Evolutionary conservation across 73 alveolate genomes (phyloP), one percentile per base, ranked within the genome.

Genomic region (Paramecium pentaurelia): DNA sequence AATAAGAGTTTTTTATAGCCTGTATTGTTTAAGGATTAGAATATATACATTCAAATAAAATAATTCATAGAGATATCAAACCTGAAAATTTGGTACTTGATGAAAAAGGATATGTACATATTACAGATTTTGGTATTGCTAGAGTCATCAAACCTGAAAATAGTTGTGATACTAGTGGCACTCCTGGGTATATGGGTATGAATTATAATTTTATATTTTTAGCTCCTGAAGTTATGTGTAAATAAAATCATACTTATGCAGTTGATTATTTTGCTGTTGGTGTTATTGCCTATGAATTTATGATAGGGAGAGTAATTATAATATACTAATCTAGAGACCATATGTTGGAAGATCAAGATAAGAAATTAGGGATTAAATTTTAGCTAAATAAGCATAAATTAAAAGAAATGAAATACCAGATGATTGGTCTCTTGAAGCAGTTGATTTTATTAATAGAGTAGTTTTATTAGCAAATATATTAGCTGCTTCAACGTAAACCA

Each of bases 11-110:
- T 86, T 87, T 98, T 20, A 64, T 96, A 37, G 97, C 97, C 7
- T 94, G 97, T 49, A 47, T 96, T 7, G 54, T 96, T 3, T 37
- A 86, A 14, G 97, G 97, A 25, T 93, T 96, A 37, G 99, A 97
- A 68, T 97, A 98, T 77, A 94, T 98, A 93, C 99, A 98, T 92
- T 92, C 73, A 73, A 96, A 98, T 59, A 93, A 95, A 32, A 95
- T 97, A 18, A 96, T 98, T 36, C 99, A 98, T 86, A 91, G 99
- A 92, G 99, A 98, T 88, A 96, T 98, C 18, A 98, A 98, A 91
- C 99, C 99, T 37, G 99, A 98, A 93, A 98, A 98, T 90, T 93
- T 98, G 38, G 97, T 98, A 22, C 94, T 95, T 64, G 99, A 98
- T 92, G 92, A 68, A 37, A 87, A 68, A 38, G 93, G 99, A 32